Evolutionary conservation across 768 basidiomycete genomes (phyloP).

Genomic region (Leucocoprinus leucothites): DNA sequence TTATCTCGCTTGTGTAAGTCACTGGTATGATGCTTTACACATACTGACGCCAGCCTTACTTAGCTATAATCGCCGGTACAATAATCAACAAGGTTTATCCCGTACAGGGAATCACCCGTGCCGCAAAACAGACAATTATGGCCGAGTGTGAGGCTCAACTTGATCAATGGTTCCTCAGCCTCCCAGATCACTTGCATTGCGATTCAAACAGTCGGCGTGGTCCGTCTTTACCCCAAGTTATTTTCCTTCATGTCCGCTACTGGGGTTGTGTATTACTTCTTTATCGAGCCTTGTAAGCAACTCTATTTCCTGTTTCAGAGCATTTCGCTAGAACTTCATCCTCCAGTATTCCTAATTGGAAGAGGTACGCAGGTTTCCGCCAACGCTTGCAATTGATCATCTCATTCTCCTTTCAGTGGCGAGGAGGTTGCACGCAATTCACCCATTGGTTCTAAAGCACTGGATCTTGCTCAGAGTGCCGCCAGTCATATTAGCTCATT

Average conservation of each 20-base stretch:
- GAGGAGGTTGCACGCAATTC: slow-evolving; percentile 45
- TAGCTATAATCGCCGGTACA: slow-evolving; percentile 65
- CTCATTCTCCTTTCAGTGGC: slow-evolving; percentile 22
- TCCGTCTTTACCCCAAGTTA: slow-evolving; percentile 59
- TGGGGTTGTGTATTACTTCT: slow-evolving; percentile 73
- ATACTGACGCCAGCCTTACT: neutral
- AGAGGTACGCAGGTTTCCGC: slow-evolving; percentile 42
- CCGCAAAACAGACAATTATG: slow-evolving; percentile 46
- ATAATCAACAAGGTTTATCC: slow-evolving; percentile 72
- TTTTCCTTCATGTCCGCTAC: slow-evolving; percentile 72
- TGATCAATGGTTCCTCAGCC: slow-evolving; percentile 70
- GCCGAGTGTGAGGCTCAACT: slow-evolving; percentile 60
- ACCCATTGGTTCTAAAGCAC: slow-evolving; percentile 57
- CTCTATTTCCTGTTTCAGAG: neutral
- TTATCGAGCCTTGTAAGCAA: slow-evolving; percentile 73
- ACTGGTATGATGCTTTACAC: neutral
- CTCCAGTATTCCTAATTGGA: slow-evolving; percentile 69
- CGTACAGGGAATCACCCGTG: slow-evolving; percentile 46
- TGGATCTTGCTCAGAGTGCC: slow-evolving; percentile 73
- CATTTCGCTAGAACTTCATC: neutral
- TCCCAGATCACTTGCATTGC: slow-evolving; percentile 63
- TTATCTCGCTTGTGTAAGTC: slow-evolving; percentile 56
- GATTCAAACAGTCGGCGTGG: slow-evolving; percentile 52
- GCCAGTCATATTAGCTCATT: slow-evolving; percentile 68
- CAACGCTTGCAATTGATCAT: slow-evolving; percentile 15